Evolutionary conservation across 2,329 filamentous ascomycete species (phyloP).

Genomic region (Neoscytalidium dimidiatum): DNA sequence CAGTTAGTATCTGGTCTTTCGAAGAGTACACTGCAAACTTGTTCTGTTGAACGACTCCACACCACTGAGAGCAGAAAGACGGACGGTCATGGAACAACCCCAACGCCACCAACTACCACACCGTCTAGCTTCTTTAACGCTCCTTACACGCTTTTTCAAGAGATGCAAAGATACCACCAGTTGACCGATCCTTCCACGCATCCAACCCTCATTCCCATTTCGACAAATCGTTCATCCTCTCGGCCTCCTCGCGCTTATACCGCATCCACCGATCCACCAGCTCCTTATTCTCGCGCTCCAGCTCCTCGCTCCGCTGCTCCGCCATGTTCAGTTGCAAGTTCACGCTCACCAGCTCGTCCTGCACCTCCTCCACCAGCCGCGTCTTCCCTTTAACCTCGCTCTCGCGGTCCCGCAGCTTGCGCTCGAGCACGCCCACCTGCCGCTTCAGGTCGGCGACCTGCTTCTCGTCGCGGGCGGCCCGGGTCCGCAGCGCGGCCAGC

Average conservation of each 20-base stretch:
- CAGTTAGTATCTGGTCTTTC: too few relatives aligned
- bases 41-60: too few relatives aligned
- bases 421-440: constrained; percentile 59
- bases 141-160: too few relatives aligned
- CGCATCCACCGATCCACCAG: constrained; percentile 91
- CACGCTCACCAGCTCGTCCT: constrained; percentile 88
- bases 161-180: not conserved
- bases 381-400: constrained; percentile 84
- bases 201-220: constrained; percentile 1
- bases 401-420: constrained; percentile 75
- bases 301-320: constrained; percentile 71
- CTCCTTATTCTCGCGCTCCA: constrained; percentile 83
- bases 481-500: constrained; percentile 62
- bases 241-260: constrained; percentile 80
- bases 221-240: constrained; percentile 69
- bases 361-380: constrained; percentile 81
- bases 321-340: constrained; percentile 86
- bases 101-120: too few relatives aligned
- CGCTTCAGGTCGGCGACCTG: constrained; percentile 62
- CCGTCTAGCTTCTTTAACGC: too few relatives aligned
- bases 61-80: too few relatives aligned
- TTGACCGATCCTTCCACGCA: too few relatives aligned
- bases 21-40: too few relatives aligned
- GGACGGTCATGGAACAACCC: too few relatives aligned
- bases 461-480: constrained; percentile 61